Conservation (phyloP, 2,329 filamentous ascomycete genomes). For the Verticillium isaacii region DNA sequence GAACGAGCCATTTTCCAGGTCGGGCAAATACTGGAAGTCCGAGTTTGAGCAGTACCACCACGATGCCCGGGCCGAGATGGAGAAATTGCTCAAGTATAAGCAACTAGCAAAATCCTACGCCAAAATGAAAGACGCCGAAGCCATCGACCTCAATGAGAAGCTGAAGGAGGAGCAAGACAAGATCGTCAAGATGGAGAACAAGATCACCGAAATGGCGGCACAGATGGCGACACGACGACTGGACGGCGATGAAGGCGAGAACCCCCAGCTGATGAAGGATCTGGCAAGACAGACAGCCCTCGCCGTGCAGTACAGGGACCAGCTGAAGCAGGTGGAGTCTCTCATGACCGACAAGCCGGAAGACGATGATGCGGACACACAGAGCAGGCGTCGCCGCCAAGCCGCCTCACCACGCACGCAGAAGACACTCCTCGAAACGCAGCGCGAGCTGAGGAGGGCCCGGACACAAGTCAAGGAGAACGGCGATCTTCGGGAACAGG, state of each 20-base stretch:
- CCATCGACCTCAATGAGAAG: slow-evolving; percentile 58
- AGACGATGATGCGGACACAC: slow-evolving; percentile 24
- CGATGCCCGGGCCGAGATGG: slow-evolving; percentile 68
- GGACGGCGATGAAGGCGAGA: slow-evolving; percentile 35
- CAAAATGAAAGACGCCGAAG: slow-evolving; percentile 70
- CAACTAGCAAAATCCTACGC: slow-evolving; percentile 75
- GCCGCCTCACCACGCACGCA: slow-evolving; percentile 45
- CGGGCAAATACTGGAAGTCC: slow-evolving; percentile 75
- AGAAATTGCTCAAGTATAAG: slow-evolving; percentile 75
- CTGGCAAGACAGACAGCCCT: slow-evolving; percentile 54
- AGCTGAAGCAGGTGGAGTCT: slow-evolving; percentile 54
- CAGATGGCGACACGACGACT: slow-evolving; percentile 40
- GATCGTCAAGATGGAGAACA: slow-evolving; percentile 59
- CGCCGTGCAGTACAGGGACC: slow-evolving; percentile 52
- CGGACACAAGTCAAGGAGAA: slow-evolving; percentile 50
- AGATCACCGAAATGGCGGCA: slow-evolving; percentile 54
- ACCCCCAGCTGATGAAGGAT: slow-evolving; percentile 44
- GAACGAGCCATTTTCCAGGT: slow-evolving; percentile 69
- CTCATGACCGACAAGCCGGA: slow-evolving; percentile 36
- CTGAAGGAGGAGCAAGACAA: slow-evolving; percentile 65
- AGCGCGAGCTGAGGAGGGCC: slow-evolving; percentile 49
- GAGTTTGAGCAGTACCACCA: slow-evolving; percentile 71
- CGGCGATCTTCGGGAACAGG: slow-evolving; percentile 45
- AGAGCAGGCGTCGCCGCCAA: slow-evolving; percentile 28
- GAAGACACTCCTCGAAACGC: slow-evolving; percentile 45